Evolutionary conservation across 2,329 filamentous ascomycete genomes (phyloP).

Genomic region (Talaromyces marneffei): DNA sequence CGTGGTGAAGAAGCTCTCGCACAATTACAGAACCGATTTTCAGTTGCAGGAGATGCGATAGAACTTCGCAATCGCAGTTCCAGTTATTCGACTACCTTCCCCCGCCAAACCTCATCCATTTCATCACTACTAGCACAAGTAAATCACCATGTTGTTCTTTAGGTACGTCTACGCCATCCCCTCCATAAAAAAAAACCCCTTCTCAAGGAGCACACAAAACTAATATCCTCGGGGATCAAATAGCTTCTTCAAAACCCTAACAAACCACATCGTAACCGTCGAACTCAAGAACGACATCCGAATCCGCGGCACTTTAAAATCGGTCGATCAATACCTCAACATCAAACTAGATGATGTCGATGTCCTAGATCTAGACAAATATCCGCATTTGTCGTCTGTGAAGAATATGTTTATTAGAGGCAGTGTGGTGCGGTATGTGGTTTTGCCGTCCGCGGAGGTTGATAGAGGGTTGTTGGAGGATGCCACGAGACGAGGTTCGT

Average conservation of each 20-base stretch:
- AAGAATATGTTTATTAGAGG: conserved; percentile 96
- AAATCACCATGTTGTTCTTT: conserved; percentile 47
- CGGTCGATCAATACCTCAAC: conserved; percentile 97
- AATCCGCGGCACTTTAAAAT: conserved; percentile 91
- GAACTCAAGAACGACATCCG: conserved; percentile 99
- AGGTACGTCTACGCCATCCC: conserved; percentile 79
- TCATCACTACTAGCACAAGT: neutral
- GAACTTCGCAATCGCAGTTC: neutral
- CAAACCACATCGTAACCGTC: conserved; percentile 94
- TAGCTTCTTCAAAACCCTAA: conserved; percentile 98
- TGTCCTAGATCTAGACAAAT: conserved; percentile 88
- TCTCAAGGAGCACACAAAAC: neutral
- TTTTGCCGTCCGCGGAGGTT: conserved; percentile 74
- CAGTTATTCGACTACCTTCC: neutral
- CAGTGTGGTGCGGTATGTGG: conserved; percentile 87
- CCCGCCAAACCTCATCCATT: neutral
- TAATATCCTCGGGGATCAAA: neutral
- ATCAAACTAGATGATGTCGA: conserved; percentile 96
- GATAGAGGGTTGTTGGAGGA: conserved; percentile 85
- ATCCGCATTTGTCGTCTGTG: conserved; percentile 84
- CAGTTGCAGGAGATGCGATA: neutral
- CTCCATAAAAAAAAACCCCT: conserved; percentile 62
- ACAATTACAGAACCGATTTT: no score
- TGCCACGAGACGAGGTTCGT: conserved; percentile 74
- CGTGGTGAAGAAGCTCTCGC: no score